Evolutionary conservation across 2,329 filamentous ascomycete species (phyloP), one percentile per base, ranked within the genome.

Genomic region (Tolypocladium amazonense): DNA sequence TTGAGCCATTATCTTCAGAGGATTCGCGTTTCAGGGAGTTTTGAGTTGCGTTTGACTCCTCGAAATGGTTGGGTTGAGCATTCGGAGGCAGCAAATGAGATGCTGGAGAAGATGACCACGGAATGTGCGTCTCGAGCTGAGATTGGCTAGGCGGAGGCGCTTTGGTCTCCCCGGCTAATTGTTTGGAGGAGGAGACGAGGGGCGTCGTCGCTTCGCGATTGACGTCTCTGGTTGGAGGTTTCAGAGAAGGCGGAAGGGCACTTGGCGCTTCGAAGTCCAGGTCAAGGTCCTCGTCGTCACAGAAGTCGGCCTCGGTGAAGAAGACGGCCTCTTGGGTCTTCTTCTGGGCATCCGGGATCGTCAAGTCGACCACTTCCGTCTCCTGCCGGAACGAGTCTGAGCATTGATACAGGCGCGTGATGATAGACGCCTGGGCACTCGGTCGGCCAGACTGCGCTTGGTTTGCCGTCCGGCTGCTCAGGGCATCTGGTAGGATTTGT

Each of bases 251-350:
- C 8, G 78, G 78, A 4, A 84, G 77, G 2, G 81, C 76, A 1
- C 77, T 72, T 0, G 86, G 84, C 61, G 84, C 80, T 61, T 89
- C 81, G 57, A 86, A 81, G 63, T 92, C 82, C 25, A 89, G 73
- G 62, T 90, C 89, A 30, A 96, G 77, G 59, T 91, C 83, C 25
- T 87, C 81, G 65, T 96, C 92, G 69, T 93, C 89, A 67, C 91
- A 90, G 65, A 96, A 94, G 69, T 96, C 92, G 66, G 93, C 87
- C 63, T 92, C 89, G 61, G 86, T 83, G 63, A 92, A 89, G 62
- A 81, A 83, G 12, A 88, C 81, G 9, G 65, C 62, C 14, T 70
- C 61, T 45, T 69, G 62, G 35, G 64, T 56, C 57, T 71, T 73
- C 62, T 65, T 56, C 33, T 68, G 41, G 15, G 65, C 62, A 50